Conservation (phyloP, 2,329 filamentous ascomycete genomes). For the Diaporthe citri region DNA sequence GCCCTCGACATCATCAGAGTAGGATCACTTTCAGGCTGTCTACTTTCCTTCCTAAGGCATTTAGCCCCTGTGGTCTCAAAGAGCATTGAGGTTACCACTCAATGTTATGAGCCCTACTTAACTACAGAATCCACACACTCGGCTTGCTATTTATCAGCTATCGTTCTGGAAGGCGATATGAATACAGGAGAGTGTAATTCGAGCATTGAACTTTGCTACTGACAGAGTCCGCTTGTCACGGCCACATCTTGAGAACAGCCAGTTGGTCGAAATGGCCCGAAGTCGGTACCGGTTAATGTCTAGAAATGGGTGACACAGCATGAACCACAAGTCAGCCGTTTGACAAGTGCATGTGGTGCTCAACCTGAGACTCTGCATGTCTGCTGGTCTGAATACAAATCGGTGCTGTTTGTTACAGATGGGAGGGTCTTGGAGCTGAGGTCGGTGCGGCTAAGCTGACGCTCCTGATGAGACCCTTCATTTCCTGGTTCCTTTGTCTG, state of each 20-base stretch:
- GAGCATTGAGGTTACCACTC: too few relatives aligned
- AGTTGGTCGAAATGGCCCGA: too few relatives aligned
- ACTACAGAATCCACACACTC: too few relatives aligned
- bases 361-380: constrained; percentile 12
- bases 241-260: neutral
- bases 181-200: neutral
- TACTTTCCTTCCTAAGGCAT: neutral
- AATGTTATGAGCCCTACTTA: too few relatives aligned
- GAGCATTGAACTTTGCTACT: neutral
- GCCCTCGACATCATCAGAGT: neutral
- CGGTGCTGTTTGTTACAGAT: neutral
- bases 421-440: neutral
- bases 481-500: constrained; percentile 17
- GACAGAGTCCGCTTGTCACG: neutral
- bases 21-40: neutral
- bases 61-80: too few relatives aligned
- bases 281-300: neutral
- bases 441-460: neutral
- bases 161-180: neutral
- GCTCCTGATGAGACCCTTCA: neutral
- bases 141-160: neutral
- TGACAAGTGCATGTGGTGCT: neutral
- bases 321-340: constrained; percentile 12
- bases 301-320: neutral
- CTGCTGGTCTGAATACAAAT: neutral